Conservation (phyloP, 2,329 filamentous ascomycete species). For the Cercospora nicotianae region DNA sequence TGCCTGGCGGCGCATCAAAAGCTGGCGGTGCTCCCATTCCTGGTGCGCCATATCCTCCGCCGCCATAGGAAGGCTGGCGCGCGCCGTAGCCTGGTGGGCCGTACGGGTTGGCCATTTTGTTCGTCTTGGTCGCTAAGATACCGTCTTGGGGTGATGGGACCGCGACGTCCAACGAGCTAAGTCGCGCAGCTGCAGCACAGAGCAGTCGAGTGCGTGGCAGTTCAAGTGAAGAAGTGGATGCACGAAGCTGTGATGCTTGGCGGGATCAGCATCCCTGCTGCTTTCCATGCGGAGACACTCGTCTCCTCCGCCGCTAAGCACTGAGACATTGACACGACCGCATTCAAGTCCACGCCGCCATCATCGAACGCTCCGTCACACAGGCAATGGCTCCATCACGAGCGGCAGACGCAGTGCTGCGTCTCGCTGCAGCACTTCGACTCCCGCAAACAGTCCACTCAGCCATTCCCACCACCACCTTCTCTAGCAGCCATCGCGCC, state of each 20-base stretch:
- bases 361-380: background rate
- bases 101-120: constrained; percentile 40
- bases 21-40: constrained; percentile 78
- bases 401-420: constrained; percentile 25
- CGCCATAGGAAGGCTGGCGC: constrained; percentile 63
- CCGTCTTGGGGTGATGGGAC: background rate
- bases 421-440: constrained; percentile 27
- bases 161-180: background rate
- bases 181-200: background rate
- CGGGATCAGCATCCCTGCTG: constrained; percentile 1
- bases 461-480: constrained; percentile 18
- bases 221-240: background rate
- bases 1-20: constrained; percentile 73
- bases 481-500: constrained; percentile 21
- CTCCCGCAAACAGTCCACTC: constrained; percentile 11
- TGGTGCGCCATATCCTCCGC: constrained; percentile 47
- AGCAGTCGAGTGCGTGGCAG: background rate
- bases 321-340: background rate
- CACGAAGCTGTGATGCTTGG: constrained; percentile 9
- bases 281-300: background rate
- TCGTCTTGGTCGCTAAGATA: background rate
- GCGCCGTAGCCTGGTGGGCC: constrained; percentile 61
- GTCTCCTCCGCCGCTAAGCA: background rate
- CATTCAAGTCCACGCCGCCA: background rate
- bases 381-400: constrained; percentile 2